These are phyloP conservation scores for Groenewaldozyma auringiensis DNA, from an alignment of 1,139 yeast genomes.

Conservation along the genomic window DNA sequence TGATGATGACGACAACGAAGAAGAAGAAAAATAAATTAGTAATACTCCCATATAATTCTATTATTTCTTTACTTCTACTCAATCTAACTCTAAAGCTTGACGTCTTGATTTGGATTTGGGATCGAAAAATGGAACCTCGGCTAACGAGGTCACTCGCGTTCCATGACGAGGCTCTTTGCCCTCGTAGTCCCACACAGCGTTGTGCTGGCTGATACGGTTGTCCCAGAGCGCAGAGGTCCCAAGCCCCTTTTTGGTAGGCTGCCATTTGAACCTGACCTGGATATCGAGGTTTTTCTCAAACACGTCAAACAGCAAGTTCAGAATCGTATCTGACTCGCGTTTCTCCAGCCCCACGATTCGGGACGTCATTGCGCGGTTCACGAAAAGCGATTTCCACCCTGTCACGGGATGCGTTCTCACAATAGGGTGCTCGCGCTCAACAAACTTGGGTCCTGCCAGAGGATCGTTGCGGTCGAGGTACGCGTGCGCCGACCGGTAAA, in stretches of 20 bases:
- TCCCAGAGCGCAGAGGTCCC: constrained; percentile 56
- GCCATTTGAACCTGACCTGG: constrained; percentile 53
- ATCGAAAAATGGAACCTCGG: constrained; percentile 48
- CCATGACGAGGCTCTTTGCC: constrained; percentile 48
- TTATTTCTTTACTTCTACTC: too few relatives aligned
- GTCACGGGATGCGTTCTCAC: constrained; percentile 50
- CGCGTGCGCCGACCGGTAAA: constrained; percentile 39
- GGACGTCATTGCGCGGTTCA: constrained; percentile 39
- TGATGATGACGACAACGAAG: constrained; percentile 32
- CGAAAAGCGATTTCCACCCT: constrained; percentile 45
- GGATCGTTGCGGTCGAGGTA: constrained; percentile 39
- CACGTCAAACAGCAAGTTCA: constrained; percentile 37
- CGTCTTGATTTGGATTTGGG: constrained; percentile 47
- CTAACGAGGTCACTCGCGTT: constrained; percentile 51
- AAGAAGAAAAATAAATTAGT: constrained; percentile 1
- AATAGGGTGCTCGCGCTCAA: constrained; percentile 42
- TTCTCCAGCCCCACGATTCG: constrained; percentile 41
- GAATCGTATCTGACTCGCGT: constrained; percentile 35
- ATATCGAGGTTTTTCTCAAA: constrained; percentile 42
- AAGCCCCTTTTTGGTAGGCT: constrained; percentile 39
- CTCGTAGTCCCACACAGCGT: constrained; percentile 45
- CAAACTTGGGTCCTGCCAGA: constrained; percentile 36
- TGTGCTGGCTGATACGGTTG: constrained; percentile 45
- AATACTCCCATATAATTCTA: too few relatives aligned
- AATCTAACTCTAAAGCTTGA: constrained; percentile 40